Percentiles rank a stretch among this genome's conserved stretches.
phyloP scores from a whole-genome alignment of 2,329 filamentous ascomycete species.

The Cercospora brassicicola region DNA sequence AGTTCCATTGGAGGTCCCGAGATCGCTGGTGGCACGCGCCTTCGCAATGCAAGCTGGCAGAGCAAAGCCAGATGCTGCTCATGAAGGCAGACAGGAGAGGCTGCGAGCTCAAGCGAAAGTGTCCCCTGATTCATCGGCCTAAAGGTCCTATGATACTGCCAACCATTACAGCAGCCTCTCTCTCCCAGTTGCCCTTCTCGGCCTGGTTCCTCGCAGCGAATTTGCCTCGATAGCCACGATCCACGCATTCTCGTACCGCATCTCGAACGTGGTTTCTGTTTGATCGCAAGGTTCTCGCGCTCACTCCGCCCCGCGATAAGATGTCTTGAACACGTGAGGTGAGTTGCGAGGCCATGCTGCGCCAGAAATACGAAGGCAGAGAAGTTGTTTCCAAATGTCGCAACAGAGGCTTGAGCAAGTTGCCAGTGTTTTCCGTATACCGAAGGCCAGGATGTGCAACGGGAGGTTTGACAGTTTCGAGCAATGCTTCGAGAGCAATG shows the following conservation, averaged over 20 bases:
- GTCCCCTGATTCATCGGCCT: slow-evolving; percentile 17
- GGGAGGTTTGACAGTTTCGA: slow-evolving; percentile 68
- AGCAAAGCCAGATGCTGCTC: not conserved
- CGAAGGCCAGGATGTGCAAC: slow-evolving; percentile 62
- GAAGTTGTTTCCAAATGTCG: slow-evolving; percentile 81
- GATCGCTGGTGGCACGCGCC: too few species aligned
- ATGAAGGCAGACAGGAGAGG: not conserved
- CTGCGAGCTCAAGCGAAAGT: not conserved
- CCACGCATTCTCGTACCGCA: slow-evolving; percentile 78
- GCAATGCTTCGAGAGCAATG: slow-evolving; percentile 77
- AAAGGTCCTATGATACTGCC: slow-evolving; percentile 70
- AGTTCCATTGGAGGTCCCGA: too few species aligned
- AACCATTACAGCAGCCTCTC: slow-evolving; percentile 93
- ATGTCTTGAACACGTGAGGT: slow-evolving; percentile 81
- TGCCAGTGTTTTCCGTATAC: slow-evolving; percentile 34
- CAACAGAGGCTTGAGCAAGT: slow-evolving; percentile 67
- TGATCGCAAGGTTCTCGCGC: slow-evolving; percentile 73
- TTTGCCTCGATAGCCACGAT: slow-evolving; percentile 59
- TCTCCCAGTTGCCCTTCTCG: slow-evolving; percentile 68
- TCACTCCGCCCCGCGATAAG: slow-evolving; percentile 75
- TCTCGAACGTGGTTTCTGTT: slow-evolving; percentile 75
- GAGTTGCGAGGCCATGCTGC: slow-evolving; percentile 77
- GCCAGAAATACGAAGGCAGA: slow-evolving; percentile 89
- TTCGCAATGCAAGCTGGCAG: not conserved
- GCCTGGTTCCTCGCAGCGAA: slow-evolving; percentile 39